Conservation (phyloP, 306 rosid genomes). For the Cotoneaster glaucophyllus region DNA sequence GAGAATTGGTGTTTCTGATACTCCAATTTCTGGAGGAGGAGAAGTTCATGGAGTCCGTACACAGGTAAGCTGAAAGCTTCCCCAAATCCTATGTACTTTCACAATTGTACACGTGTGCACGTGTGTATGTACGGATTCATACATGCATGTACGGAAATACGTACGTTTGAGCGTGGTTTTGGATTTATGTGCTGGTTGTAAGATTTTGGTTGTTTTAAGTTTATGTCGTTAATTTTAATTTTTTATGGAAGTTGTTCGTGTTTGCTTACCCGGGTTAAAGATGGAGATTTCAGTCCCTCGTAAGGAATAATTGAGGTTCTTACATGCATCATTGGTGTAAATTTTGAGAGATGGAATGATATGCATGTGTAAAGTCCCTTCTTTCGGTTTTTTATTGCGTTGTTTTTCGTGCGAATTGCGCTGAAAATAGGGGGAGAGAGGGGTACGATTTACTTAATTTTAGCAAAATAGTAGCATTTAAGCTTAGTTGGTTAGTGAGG, state of each 20-base stretch:
- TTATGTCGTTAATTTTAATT: not conserved
- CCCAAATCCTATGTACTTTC: not conserved
- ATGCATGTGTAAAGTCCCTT: not conserved
- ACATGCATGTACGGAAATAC: not conserved
- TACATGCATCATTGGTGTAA: too few relatives aligned
- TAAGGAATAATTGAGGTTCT: not conserved
- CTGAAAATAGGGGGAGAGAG: not conserved
- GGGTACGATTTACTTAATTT: not conserved
- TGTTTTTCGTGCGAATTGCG: not conserved
- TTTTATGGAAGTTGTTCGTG: not conserved
- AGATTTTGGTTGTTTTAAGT: not conserved
- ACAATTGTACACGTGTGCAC: not conserved
- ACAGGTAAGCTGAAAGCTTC: conserved; percentile 39
- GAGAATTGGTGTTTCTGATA: conserved; percentile 84
- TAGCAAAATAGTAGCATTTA: not conserved
- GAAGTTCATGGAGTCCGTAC: conserved; percentile 67
- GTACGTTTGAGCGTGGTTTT: not conserved
- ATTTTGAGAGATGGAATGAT: not conserved
- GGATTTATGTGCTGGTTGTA: not conserved
- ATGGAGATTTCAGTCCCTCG: not conserved
- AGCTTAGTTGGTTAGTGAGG: not conserved
- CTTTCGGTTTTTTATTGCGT: too few relatives aligned
- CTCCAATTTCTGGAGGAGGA: conserved; percentile 87
- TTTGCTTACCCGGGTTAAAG: not conserved
- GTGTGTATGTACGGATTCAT: not conserved